Evolutionary conservation across 1,139 yeast genomes (phyloP), one percentile per base, ranked within the genome.

Genomic region (Nakaseomyces bracarensis): DNA sequence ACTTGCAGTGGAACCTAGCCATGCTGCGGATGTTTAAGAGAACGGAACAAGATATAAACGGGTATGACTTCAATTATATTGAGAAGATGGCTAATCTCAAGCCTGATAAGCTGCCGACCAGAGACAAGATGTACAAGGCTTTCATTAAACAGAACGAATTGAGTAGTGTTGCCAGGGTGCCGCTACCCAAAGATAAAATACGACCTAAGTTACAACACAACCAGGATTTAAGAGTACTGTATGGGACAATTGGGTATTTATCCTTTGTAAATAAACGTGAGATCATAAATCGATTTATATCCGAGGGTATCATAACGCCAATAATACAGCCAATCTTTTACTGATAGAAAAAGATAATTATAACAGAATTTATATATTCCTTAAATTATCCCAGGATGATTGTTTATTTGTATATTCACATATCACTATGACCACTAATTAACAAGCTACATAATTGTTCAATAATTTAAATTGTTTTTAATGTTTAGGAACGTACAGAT

Each of bases 51-150:
- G 52, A 50, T 34, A 37, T 50, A 1, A 39, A 43, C 28, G 44
- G 45, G 7, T 41, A 30, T 15, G 53, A 50, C 40, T 50, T 50
- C 41, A 46, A 44, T 19, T 46, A 34, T 38, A 36, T 29, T 19
- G 43, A 36, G 14, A 46, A 45, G 20, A 11, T 28, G 8, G n/a
- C 39, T 25, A 27, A 2, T n/a, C 13, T 11, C n/a, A n/a, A 21
- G 9, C 16, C 5, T 20, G 19, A 5, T 31, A 20, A 21, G 11
- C 22, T 18, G n/a, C 16, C 22, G 23, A 13, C 13, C 23, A 23
- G 30, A 18, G 27, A n/a, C 15, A 18, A 19, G 13, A 10, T 35
- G 16, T 35, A 23, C 22, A 15, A 10, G 14, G n/a, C 13, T 7
- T 35, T 15, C 22, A 15, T 35, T 6, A 11, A 19, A 28, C 10